Evolutionary conservation across 768 basidiomycete genomes (phyloP).

Genomic region (Hygrocybe punicea): DNA sequence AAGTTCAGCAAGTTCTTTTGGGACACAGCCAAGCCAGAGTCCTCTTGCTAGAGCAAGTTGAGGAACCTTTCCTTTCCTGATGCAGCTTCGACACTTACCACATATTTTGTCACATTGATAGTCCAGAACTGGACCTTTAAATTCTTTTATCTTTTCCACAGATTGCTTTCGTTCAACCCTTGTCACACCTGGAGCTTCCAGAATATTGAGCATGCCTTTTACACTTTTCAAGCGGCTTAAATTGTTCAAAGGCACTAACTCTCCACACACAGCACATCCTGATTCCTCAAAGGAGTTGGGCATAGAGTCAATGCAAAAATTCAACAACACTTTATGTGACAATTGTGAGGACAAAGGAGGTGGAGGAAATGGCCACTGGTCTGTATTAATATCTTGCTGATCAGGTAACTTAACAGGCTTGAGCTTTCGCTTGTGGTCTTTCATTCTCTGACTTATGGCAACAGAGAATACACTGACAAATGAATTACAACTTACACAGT

Average conservation of each 20-base stretch:
- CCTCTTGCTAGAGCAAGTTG: constrained; percentile 26
- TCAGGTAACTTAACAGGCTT: constrained; percentile 12
- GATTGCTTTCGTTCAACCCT: constrained; percentile 3
- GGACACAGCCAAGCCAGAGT: constrained; percentile 34
- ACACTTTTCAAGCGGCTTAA: constrained; percentile 10
- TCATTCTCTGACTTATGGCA: background rate
- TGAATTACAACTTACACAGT: constrained; percentile 1
- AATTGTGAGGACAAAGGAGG: background rate
- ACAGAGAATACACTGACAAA: background rate
- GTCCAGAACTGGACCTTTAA: constrained; percentile 16
- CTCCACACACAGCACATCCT: constrained; percentile 35
- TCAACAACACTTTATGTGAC: background rate
- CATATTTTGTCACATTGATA: constrained; percentile 9
- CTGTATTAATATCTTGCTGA: constrained; percentile 17
- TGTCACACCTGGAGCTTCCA: constrained; percentile 7
- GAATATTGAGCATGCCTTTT: background rate
- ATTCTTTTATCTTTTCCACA: constrained; percentile 8
- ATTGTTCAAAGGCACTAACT: constrained; percentile 7
- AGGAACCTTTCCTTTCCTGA: constrained; percentile 7
- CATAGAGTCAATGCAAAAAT: constrained; percentile 2
- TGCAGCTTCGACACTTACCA: background rate
- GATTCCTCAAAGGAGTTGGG: constrained; percentile 19
- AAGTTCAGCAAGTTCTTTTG: constrained; percentile 19
- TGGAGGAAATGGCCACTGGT: constrained; percentile 4
- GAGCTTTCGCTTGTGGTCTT: background rate